phyloP scores from a whole-genome alignment of 345 rosid genomes.

The Eucalyptus sp. region DNA sequence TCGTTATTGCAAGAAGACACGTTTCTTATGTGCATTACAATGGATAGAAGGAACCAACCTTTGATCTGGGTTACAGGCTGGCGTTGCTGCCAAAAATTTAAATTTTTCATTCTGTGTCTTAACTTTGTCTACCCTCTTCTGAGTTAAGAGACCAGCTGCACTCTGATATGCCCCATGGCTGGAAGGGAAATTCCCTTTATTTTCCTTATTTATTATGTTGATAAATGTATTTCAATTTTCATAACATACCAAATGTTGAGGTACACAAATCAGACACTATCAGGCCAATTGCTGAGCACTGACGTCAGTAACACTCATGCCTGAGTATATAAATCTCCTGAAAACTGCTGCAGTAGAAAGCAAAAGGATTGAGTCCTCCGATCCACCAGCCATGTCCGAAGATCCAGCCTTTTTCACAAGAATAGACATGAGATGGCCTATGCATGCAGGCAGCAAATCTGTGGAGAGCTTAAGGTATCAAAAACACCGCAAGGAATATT shows the following conservation, averaged over 20 bases:
- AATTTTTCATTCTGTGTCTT: background rate
- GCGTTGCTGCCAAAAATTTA: background rate
- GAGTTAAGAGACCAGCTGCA: background rate
- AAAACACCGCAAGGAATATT: background rate
- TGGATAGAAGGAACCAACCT: background rate
- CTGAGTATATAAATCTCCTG: background rate
- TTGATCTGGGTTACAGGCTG: background rate
- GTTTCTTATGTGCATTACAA: background rate
- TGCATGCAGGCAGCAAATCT: background rate
- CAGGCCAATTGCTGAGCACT: background rate
- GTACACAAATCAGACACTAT: background rate
- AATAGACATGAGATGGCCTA: background rate
- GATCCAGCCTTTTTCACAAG: background rate
- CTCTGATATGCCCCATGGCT: background rate
- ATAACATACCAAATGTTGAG: background rate
- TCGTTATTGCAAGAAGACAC: background rate
- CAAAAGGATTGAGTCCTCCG: background rate
- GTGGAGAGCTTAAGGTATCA: background rate
- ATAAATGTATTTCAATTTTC: background rate
- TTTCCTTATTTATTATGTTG: background rate
- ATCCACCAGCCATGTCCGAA: background rate
- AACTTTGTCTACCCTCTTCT: background rate
- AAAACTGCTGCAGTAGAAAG: background rate
- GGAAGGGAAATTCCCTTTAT: background rate
- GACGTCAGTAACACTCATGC: background rate